These are phyloP conservation scores for Stagonosporopsis cucurbitacearum DNA, from an alignment of 2,329 filamentous ascomycete genomes.

Conservation along the genomic window DNA sequence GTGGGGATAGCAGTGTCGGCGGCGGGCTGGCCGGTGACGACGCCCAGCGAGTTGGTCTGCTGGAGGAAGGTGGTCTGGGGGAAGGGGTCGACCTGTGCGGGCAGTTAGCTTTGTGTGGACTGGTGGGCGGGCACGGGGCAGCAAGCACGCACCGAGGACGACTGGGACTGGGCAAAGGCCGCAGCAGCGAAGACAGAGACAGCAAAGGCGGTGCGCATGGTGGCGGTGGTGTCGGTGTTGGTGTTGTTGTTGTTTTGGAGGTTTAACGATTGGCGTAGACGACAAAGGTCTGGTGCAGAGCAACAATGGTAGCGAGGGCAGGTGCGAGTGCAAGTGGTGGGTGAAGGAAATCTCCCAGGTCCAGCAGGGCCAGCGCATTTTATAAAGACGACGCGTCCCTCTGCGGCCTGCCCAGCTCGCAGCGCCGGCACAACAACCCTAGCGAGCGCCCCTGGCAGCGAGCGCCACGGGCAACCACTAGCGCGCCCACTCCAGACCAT, in stretches of 20 bases:
- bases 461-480: constrained; percentile 16
- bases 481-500: constrained; percentile 8
- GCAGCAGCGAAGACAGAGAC: constrained; percentile 34
- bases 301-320: too few species aligned
- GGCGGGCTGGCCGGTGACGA: constrained; percentile 39
- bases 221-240: constrained; percentile 22
- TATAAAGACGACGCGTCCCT: constrained; percentile 13
- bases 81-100: constrained; percentile 26
- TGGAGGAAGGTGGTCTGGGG: constrained; percentile 37
- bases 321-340: not conserved
- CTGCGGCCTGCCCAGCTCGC: constrained; percentile 8
- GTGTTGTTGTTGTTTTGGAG: too few species aligned
- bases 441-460: constrained; percentile 3
- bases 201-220: constrained; percentile 38
- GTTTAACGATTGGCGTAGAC: constrained; percentile 14
- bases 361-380: constrained; percentile 1
- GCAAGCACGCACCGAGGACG: constrained; percentile 19
- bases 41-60: constrained; percentile 42
- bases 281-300: constrained; percentile 7
- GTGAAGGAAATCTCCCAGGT: not conserved
- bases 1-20: constrained; percentile 30
- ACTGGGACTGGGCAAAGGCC: constrained; percentile 31
- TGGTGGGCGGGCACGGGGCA: constrained; percentile 11
- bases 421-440: constrained; percentile 12
- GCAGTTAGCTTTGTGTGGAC: constrained; percentile 7